Evolutionary conservation across 805 yeast species (phyloP), one percentile per base, ranked within the genome.

Genomic region (Monosporozyma aerobia): DNA sequence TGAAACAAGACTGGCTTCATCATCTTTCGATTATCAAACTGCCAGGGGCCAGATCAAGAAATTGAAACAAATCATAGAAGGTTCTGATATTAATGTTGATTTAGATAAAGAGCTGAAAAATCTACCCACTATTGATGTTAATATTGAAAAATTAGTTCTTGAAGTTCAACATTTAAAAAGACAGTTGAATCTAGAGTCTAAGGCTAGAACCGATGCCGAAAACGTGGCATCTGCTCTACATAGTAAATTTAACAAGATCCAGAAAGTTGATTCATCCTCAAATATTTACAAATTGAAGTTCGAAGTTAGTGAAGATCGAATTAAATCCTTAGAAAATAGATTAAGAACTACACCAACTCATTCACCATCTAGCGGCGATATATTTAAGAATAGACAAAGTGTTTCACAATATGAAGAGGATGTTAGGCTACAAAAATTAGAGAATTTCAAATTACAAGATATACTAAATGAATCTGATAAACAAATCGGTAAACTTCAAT

Each of bases 1-100:
- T 13, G 85, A 83, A 57, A 77, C 83, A 1, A 75, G 87, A 58
- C 63, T 82, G n/a, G 83, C 85, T 2, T 74, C 83, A n/a, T 83
- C 81, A 49, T 74, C 82, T 6, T 78, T 79, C 56, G 85, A 81
- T 51, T 78, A 76, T 54, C 81, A 78, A 60, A 78, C 69, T 49
- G 61, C 74, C 55, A 73, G 68, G 46, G 74, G 77, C 11, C 75
- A 74, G 45, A 51, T 79, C 4, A 69, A 70, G 33, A 74, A 70
- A 44, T 50, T 76, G 30, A 67, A 64, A 48, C 56, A 65, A 53
- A 54, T 67, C 30, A 50, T 70, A 6, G 51, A 51, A 23, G 49
- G 59, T 27, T 50, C 68, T 41, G 60, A 62, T n/a, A 50, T 61
- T 16, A 62, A 62, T 50, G 58, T 62, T 51, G 60, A 65, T 45